Base-by-base conservation (phyloP, 1,139 yeast species). In the Candida sojae region DNA sequence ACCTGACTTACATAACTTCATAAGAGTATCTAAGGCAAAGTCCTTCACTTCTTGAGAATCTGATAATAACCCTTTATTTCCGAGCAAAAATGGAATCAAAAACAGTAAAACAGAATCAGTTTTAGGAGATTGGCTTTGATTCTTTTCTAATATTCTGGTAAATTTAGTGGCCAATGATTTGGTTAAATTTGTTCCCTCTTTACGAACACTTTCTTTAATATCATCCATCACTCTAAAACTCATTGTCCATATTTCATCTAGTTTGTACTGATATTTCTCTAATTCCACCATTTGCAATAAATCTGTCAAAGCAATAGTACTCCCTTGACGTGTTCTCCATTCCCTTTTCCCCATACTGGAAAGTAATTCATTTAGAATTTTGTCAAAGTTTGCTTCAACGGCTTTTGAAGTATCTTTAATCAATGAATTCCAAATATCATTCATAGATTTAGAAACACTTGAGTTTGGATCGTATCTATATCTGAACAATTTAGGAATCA, bases 251-350 rank as follows among this genome's bases (percentile, higher is more conserved):
- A 93, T 82, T 5, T 82, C 82, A 50, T 87, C 87, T 47, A 89
- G 63, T 13, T 71, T 62, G 6, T 64, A 59, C 43, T 82, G 83
- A 57, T 86, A 88, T 8, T 64, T 68, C 10, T 77, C 82, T 39
- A 82, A 62, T 1, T 84, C 77, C 32, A 80, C 75, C 6, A 84
- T 78, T 55, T 85, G 88, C 12, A 93, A 67, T 33, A 93, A 66
- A 55, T 90, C 93, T 37, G 81, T 73, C 51, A 91, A 66, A 0
- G 93, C 98, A 2, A 82, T 66, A 0, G 95, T 76, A 64, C 96
- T 84, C 0, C 97, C 97, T 63, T 93, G 96, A 57, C 99, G 80
- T 0, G 86, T 90, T 58, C 98, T 78, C 98, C 98, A 93, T 65
- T 93, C 97, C 51, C 86, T 82, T 53, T 83, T 83, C 1, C 90